Base-by-base conservation (phyloP, 768 basidiomycete species). In the Tulasnella sp. region DNA sequence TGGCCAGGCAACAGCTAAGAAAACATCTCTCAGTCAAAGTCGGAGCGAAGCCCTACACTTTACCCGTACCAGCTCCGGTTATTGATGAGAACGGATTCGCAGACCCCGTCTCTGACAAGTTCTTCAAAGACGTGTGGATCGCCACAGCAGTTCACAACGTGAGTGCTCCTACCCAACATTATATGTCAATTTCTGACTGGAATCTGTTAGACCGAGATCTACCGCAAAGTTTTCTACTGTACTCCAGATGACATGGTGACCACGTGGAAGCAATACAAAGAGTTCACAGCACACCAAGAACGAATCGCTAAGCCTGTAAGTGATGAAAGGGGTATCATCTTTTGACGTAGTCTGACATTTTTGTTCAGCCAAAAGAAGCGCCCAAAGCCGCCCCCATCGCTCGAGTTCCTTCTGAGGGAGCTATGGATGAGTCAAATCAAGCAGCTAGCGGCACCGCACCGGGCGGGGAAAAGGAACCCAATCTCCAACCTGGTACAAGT, bases 211-310 rank as follows among this genome's bases (percentile, higher is more conserved):
- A 99, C 93, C 55, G 87, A 93, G 63, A 89, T 96, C 57, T 96
- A 77, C 67, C 81, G 91, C 49, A 92, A 86, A 62, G 90, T 96
- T 3, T 99, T 99, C 70, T 82, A 89, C 59, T 82, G 84, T 31
- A 70, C 92, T 48, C 93, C 95, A 4, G 93, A 98, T 63, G 92
- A 99, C 63, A 70, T 79, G 20, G 77, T 96, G 54, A 82, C 81
- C 1, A 93, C 92, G 0, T 99, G 93, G 93, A 91, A 91, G 60
- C 84, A 89, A 61, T 96, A 82, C 66, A 92, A 81, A 62, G 86
- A 92, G 56, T 96, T 86, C 59, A 67, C 82, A 40, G 64, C 71
- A 4, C 73, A 83, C 60, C 82, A 89, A 40, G 87, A 89, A 55
- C 76, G 83, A 2, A 60, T 86, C 55, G 76, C 72, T 58, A 83